These are phyloP conservation scores for Penicillium sp. DNA, from an alignment of 2,329 filamentous ascomycete species.

Conservation along the genomic window DNA sequence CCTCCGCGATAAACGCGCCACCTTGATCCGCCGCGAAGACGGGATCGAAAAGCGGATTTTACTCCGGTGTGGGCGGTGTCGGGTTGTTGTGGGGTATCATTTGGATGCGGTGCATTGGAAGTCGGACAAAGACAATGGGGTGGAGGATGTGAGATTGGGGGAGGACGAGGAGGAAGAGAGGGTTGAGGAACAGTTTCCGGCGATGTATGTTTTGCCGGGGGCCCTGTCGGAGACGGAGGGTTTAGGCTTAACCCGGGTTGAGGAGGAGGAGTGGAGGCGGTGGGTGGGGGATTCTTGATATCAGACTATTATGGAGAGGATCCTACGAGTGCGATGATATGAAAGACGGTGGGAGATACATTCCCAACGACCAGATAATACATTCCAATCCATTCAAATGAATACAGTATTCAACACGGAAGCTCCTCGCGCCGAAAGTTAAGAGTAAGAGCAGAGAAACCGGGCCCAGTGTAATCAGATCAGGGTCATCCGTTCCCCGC, in stretches of 20 bases:
- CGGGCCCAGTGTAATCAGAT: neutral
- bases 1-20: slow-evolving; percentile 50
- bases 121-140: neutral
- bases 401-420: neutral
- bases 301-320: too few species aligned
- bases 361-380: neutral
- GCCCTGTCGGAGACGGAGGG: slow-evolving; percentile 60
- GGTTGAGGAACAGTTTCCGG: slow-evolving; percentile 40
- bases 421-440: neutral
- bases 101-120: slow-evolving; percentile 56
- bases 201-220: slow-evolving; percentile 64
- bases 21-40: slow-evolving; percentile 58
- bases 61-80: slow-evolving; percentile 63
- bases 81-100: slow-evolving; percentile 63
- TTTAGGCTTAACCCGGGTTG: slow-evolving; percentile 47
- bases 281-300: slow-evolving; percentile 22
- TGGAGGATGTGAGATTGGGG: neutral
- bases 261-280: slow-evolving; percentile 37
- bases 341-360: neutral
- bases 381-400: neutral
- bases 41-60: slow-evolving; percentile 69
- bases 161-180: slow-evolving; percentile 34
- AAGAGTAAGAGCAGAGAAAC: neutral
- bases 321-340: neutral
- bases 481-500: neutral